Evolutionary conservation across 2,329 filamentous ascomycete genomes (phyloP).

Genomic region (Cladophialophora yegresii): DNA sequence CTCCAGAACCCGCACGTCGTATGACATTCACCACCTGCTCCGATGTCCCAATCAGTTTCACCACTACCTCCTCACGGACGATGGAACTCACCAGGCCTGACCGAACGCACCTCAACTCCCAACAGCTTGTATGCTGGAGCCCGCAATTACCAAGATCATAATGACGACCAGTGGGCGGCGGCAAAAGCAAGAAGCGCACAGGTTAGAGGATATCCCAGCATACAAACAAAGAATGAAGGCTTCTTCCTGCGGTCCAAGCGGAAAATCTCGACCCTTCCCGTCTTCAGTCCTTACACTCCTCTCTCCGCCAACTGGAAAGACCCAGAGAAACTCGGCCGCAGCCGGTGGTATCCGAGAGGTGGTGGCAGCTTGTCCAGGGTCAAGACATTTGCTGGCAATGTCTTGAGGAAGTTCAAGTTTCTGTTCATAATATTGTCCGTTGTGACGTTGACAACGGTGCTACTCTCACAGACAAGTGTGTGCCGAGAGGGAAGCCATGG

Average conservation of each 20-base stretch:
- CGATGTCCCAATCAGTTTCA: slow-evolving; percentile 84
- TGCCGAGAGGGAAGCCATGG: neutral
- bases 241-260: slow-evolving; percentile 86
- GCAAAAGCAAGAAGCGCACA: slow-evolving; percentile 75
- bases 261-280: slow-evolving; percentile 74
- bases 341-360: slow-evolving; percentile 55
- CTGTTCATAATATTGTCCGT: slow-evolving; percentile 55
- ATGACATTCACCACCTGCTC: slow-evolving; percentile 46
- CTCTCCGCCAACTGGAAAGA: slow-evolving; percentile 60
- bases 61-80: slow-evolving; percentile 74
- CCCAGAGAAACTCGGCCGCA: slow-evolving; percentile 73
- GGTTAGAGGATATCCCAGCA: slow-evolving; percentile 74
- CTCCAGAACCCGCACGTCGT: neutral
- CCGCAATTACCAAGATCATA: slow-evolving; percentile 53
- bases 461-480: slow-evolving; percentile 35
- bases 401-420: slow-evolving; percentile 64
- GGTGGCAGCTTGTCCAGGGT: slow-evolving; percentile 42
- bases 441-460: slow-evolving; percentile 30
- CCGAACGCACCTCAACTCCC: slow-evolving; percentile 69
- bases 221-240: slow-evolving; percentile 76
- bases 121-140: slow-evolving; percentile 53
- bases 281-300: slow-evolving; percentile 55
- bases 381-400: slow-evolving; percentile 47
- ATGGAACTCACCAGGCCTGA: slow-evolving; percentile 82
- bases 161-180: slow-evolving; percentile 74